A percentile compares a stretch with the other conserved stretches of the same genome.
Evolutionary conservation across 2,329 filamentous ascomycete genomes (phyloP).

Genomic region (Corniculantispora saksenae): DNA sequence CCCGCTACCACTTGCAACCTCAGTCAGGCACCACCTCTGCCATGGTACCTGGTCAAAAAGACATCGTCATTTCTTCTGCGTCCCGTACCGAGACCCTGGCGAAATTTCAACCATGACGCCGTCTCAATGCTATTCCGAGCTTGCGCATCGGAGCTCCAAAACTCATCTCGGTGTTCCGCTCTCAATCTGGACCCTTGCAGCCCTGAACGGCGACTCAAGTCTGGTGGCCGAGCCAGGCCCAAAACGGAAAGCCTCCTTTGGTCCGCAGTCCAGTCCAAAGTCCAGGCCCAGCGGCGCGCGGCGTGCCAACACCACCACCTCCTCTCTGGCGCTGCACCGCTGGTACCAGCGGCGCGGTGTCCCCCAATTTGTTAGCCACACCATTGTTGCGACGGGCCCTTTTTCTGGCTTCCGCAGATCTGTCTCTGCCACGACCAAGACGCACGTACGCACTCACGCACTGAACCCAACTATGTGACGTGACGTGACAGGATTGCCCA

Average conservation of each 20-base stretch:
- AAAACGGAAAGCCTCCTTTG: conserved; percentile 13
- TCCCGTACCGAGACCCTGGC: neutral
- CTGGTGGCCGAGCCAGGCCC: neutral
- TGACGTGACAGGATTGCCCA: neutral
- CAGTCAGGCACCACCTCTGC: neutral
- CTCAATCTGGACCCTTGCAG: conserved; percentile 1
- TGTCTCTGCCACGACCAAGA: neutral
- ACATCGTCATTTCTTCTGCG: neutral
- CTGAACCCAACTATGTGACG: neutral
- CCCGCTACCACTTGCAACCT: neutral
- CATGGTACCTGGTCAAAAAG: neutral
- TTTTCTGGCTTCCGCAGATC: conserved; percentile 5
- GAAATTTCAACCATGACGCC: neutral
- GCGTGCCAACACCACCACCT: neutral
- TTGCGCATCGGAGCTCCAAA: neutral
- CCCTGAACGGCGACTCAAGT: neutral
- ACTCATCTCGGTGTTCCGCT: conserved; percentile 13
- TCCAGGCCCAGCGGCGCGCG: neutral
- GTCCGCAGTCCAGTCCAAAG: conserved; percentile 10
- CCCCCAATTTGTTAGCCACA: neutral
- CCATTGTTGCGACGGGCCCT: neutral
- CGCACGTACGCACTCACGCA: neutral
- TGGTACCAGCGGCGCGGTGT: neutral
- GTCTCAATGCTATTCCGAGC: neutral
- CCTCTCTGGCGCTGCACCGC: no score